Conservation (phyloP, 225 moss, liverwort and hornwort species). For the Ulota crispa region DNA sequence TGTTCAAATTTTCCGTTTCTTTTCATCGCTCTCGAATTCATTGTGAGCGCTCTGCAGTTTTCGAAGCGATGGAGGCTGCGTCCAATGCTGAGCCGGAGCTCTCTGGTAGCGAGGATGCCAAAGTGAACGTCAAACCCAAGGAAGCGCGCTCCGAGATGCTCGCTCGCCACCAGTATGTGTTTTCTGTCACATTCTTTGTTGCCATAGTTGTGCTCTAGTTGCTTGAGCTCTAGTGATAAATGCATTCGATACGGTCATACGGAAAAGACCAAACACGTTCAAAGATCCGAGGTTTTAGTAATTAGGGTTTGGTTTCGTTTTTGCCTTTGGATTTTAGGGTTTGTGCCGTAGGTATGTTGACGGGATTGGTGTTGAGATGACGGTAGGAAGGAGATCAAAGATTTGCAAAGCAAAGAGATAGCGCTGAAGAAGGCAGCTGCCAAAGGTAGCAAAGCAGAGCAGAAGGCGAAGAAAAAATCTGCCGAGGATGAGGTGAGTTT, state of each 20-base stretch:
- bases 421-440: constrained; percentile 92
- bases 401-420: constrained; percentile 92
- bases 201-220: neutral
- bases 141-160: constrained; percentile 90
- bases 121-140: constrained; percentile 45
- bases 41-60: neutral
- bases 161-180: constrained; percentile 69
- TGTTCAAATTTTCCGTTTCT: neutral
- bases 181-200: neutral
- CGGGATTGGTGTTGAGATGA: constrained; percentile 1
- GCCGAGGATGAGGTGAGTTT: constrained; percentile 85
- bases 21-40: neutral
- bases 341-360: neutral
- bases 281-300: constrained; percentile 6
- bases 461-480: constrained; percentile 92
- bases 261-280: neutral
- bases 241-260: neutral
- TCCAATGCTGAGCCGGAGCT: constrained; percentile 31
- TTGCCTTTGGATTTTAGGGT: neutral
- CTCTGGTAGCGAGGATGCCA: constrained; percentile 29
- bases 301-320: constrained; percentile 11
- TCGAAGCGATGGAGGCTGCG: constrained; percentile 35
- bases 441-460: constrained; percentile 99
- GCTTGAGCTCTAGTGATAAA: neutral
- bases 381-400: constrained; percentile 92